Conservation (phyloP, 106 monocot species). For the Dendrobium chrysotoxum region DNA sequence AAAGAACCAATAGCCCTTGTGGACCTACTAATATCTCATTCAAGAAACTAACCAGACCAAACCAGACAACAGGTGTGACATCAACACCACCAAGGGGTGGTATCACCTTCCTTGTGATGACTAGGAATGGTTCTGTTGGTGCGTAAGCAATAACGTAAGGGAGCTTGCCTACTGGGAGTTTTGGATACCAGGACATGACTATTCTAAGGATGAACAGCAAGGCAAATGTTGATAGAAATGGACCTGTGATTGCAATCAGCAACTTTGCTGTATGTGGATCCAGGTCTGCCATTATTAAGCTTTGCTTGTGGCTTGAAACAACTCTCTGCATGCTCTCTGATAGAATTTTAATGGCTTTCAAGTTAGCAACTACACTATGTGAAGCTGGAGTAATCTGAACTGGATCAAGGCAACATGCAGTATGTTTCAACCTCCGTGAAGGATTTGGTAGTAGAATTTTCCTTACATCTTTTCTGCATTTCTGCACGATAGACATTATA, state of each 20-base stretch:
- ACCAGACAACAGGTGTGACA: constrained; percentile 92
- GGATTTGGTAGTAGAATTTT: background rate
- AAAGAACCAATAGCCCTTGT: constrained; percentile 72
- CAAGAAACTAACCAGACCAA: constrained; percentile 76
- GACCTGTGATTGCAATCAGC: constrained; percentile 37
- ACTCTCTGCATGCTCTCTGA: background rate
- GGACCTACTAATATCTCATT: constrained; percentile 79
- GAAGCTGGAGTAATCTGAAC: background rate
- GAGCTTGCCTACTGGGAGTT: constrained; percentile 64
- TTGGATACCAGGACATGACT: constrained; percentile 95
- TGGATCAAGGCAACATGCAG: background rate
- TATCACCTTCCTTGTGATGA: constrained; percentile 63
- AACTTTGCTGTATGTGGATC: constrained; percentile 56
- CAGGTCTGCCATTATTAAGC: constrained; percentile 36
- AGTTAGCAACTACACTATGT: background rate
- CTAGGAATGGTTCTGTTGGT: constrained; percentile 73
- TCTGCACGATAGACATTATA: background rate
- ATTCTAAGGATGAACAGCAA: constrained; percentile 75
- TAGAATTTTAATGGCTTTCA: background rate
- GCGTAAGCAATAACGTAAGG: constrained; percentile 79
- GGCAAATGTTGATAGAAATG: constrained; percentile 62
- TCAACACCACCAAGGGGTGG: constrained; percentile 83
- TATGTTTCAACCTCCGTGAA: background rate
- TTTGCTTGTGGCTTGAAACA: background rate
- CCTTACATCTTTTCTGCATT: background rate